Base-by-base conservation (phyloP, 495 filamentous ascomycete species). In the Hypoxylon intermedium region DNA sequence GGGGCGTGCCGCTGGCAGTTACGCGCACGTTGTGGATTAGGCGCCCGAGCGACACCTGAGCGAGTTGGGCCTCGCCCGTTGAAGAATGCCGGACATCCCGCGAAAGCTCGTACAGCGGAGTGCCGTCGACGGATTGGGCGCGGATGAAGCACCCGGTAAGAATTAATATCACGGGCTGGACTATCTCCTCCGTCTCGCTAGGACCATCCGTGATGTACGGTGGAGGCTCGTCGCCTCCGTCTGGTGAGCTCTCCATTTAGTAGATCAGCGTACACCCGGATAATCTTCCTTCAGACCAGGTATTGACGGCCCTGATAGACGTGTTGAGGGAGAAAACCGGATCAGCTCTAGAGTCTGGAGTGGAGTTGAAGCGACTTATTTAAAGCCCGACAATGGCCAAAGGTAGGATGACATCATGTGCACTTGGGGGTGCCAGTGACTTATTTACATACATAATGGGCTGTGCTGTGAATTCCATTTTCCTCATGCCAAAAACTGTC, bases 61-160 rank as follows among this genome's bases (percentile, higher is more conserved):
- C 49, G 42, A 72, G 67, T 20, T 65, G 70, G 2, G 47, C 52
- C 33, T 47, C 46, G 9, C 38, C 41, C 15, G 38, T 52, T 3
- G 50, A 46, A 20, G 62, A 28, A 6, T 23, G 19, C 13, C 33
- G 30, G 9, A 65, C 26, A 38, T 65, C 62, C 16, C 67, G 52
- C 18, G 71, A 71, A 15, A 72, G 68, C 42, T 71, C 55, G 47
- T 74, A 74, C 20, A 64, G 18, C 6, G 71, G 65, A 6, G 58
- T 13, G 6, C 67, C 63, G 41, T 52, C 43, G 16, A 55, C 51
- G 0, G 67, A 40, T 11, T 65, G 64, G 15, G 65, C 41, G 44
- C 68, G 67, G 61, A 75, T 56, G 42, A 57, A 67, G 5, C 56
- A 65, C 19, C 67, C 68, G 23, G 58, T 51, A 20, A 74, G 52